Evolutionary conservation across 495 filamentous ascomycete genomes (phyloP), one percentile per base, ranked within the genome.

Genomic region (Neurospora sp.): DNA sequence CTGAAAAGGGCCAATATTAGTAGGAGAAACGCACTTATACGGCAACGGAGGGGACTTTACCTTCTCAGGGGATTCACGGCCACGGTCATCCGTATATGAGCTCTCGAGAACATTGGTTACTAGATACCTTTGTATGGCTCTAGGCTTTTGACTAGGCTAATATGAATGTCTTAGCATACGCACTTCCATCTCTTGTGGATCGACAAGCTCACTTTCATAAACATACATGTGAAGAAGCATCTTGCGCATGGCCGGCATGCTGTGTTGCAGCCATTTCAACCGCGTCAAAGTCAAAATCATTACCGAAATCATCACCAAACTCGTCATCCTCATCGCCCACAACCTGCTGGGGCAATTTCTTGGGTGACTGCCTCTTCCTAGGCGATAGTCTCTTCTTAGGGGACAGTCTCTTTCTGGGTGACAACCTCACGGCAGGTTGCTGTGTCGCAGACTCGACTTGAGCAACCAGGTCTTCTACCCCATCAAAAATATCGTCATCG

Each of bases 91-190:
- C 71, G 82, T 81, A 82, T 93, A 96, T 37, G 87, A 83, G 75
- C 85, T 85, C 73, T 93, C 86, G 39, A 90, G 86, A 74, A 93
- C 87, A 74, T 90, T 88, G 74, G 89, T 91, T 71, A 97, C 85
- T 65, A 92, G 83, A 82, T 95, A 97, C 70, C 94, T 90, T 79
- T 96, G 92, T 76, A 97, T 94, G 48, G 89, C 88, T 82, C 87
- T 88, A 72, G 86, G 82, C 79, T 88, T 89, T 80, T 89, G 82
- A 61, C 78, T 81, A 42, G 84, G 78, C 86, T 88, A 81, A 77
- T 65, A 65, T 59, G 40, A 79, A 76, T 74, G 39, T 75, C 80
- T 88, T 86, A 88, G 86, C 78, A 79, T 76, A 73, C 75, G 76
- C 72, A 72, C 74, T 69, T 73, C 41, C 71, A 76, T 65, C 31